A percentile compares a stretch with the other conserved stretches of the same genome.
phyloP scores from a whole-genome alignment of 257 asterid species.

The Cordia subcordata region DNA sequence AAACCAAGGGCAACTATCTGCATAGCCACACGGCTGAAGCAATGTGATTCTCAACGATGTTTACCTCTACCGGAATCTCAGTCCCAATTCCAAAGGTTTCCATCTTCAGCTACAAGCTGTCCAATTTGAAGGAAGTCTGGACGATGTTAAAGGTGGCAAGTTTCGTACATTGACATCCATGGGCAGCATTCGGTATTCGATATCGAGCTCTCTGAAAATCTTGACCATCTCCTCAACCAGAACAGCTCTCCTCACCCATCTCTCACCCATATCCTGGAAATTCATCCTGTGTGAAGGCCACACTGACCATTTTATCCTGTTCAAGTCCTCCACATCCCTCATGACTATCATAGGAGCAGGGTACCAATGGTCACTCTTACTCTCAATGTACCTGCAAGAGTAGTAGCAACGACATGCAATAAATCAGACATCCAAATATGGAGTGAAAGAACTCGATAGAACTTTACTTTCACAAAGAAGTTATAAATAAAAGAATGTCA shows the following conservation, averaged over 20 bases:
- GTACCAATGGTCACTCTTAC: constrained; percentile 73
- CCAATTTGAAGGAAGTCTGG: constrained; percentile 78
- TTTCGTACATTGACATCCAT: constrained; percentile 63
- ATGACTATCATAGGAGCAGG: constrained; percentile 66
- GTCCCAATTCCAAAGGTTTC: background rate
- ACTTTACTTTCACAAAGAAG: no score
- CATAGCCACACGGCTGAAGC: background rate
- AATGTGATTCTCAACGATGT: no score
- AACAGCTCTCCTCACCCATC: constrained; percentile 66
- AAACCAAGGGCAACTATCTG: background rate
- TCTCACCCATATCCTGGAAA: constrained; percentile 88
- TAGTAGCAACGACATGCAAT: no score
- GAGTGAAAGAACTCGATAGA: background rate
- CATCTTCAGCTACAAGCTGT: constrained; percentile 17
- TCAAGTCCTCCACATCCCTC: constrained; percentile 88
- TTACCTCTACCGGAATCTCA: no score
- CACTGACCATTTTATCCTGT: constrained; percentile 66
- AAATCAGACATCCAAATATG: background rate
- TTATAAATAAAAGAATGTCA: no score
- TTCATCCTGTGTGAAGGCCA: constrained; percentile 83
- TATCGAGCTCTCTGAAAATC: constrained; percentile 67
- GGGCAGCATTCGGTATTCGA: constrained; percentile 78
- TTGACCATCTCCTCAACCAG: constrained; percentile 78
- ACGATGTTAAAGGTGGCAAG: constrained; percentile 56
- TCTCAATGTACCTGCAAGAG: constrained; percentile 51